These are phyloP conservation scores for Magnusiomyces ingens DNA, from an alignment of 1,139 yeast species.

Conservation along the genomic window DNA sequence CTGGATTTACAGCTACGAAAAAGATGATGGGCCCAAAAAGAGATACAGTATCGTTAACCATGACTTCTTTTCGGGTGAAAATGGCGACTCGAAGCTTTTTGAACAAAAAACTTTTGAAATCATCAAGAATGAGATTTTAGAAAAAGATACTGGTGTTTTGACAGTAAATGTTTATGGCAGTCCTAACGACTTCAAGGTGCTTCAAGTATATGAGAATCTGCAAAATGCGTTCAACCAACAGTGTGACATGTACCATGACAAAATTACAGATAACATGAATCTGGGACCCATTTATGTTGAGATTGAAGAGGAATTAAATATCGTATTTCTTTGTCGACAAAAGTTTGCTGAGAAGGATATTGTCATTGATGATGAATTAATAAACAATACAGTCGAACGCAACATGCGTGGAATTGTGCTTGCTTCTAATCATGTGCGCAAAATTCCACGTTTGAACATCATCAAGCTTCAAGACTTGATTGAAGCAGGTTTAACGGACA, in stretches of 20 bases:
- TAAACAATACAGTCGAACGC: background rate
- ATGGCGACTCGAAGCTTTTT: constrained; percentile 4
- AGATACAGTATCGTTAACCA: constrained; percentile 8
- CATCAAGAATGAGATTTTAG: background rate
- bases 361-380: background rate
- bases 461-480: background rate
- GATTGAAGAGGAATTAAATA: constrained; percentile 3
- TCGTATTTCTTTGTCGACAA: constrained; percentile 6
- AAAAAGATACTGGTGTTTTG: constrained; percentile 7
- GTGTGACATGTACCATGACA: constrained; percentile 10
- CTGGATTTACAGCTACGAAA: constrained; percentile 3
- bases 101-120: background rate
- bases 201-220: background rate
- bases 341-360: background rate
- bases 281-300: background rate
- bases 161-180: constrained; percentile 8
- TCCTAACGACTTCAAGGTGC: background rate
- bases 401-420: constrained; percentile 6
- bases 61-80: constrained; percentile 7
- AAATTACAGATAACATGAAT: background rate
- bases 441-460: background rate
- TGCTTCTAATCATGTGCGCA: constrained; percentile 3
- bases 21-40: background rate
- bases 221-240: constrained; percentile 2
- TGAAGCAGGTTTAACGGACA: background rate